Evolutionary conservation across 139 green algal species (phyloP).

Genomic region (Tetraselmis chui): DNA sequence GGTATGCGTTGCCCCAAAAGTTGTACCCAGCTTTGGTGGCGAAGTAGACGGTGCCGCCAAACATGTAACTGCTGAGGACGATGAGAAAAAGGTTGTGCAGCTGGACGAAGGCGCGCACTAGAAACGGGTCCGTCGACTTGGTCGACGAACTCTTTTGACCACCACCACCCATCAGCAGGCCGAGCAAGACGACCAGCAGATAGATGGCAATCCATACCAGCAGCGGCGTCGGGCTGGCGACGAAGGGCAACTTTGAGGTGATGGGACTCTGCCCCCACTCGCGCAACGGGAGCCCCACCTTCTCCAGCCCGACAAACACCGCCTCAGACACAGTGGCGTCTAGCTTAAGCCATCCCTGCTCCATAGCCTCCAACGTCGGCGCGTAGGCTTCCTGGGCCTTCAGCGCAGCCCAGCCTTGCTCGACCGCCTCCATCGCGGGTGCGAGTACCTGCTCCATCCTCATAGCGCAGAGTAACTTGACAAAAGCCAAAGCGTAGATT

Average conservation of each 20-base stretch:
- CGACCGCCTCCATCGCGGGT: not conserved
- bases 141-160: conserved; percentile 1
- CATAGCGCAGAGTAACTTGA: too few species aligned
- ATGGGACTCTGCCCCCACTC: conserved; percentile 8
- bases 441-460: not conserved
- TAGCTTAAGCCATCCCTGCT: conserved; percentile 2
- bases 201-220: conserved; percentile 36
- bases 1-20: conserved; percentile 48
- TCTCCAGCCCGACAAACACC: conserved; percentile 24
- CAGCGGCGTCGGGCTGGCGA: conserved; percentile 34
- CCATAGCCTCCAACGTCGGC: not conserved
- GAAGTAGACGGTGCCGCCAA: conserved; percentile 20
- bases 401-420: not conserved
- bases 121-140: conserved; percentile 18
- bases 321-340: conserved; percentile 14
- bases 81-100: conserved; percentile 53
- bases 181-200: conserved; percentile 22
- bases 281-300: conserved; percentile 26
- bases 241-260: conserved; percentile 36
- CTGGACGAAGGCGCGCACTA: conserved; percentile 32
- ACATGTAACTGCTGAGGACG: conserved; percentile 45
- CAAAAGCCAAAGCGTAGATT: too few species aligned
- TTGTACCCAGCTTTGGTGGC: conserved; percentile 30
- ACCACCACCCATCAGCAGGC: conserved; percentile 6
- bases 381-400: not conserved